phyloP scores from a whole-genome alignment of 768 basidiomycete genomes.

The Russula sp. region DNA sequence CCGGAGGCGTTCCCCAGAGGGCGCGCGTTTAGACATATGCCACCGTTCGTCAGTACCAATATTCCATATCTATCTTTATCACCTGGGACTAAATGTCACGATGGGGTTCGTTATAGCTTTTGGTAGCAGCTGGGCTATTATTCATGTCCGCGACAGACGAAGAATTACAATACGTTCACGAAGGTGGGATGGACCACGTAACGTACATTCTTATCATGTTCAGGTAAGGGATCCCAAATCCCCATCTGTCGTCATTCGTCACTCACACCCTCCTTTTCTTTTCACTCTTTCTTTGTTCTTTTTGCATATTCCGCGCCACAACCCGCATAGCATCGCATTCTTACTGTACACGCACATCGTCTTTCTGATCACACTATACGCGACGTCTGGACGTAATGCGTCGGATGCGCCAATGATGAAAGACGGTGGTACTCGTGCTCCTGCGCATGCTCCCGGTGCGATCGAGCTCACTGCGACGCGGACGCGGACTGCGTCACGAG shows the following conservation, averaged over 20 bases:
- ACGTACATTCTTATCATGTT: conserved; percentile 85
- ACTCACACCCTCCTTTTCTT: conserved; percentile 3
- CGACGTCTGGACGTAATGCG: conserved; percentile 59
- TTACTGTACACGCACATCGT: conserved; percentile 71
- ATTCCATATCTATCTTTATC: too few relatives aligned
- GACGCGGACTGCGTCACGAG: conserved; percentile 41
- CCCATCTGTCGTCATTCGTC: too few relatives aligned
- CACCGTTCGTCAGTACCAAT: conserved; percentile 75
- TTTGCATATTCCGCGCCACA: neutral
- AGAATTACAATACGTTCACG: conserved; percentile 68
- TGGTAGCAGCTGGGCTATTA: conserved; percentile 45
- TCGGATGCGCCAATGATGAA: conserved; percentile 27
- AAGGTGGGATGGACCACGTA: conserved; percentile 82
- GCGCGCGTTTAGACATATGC: conserved; percentile 77
- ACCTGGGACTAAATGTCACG: conserved; percentile 48
- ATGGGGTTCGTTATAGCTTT: conserved; percentile 38
- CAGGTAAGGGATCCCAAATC: conserved; percentile 44
- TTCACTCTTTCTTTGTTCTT: conserved; percentile 17
- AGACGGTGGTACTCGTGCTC: neutral
- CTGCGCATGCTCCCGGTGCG: conserved; percentile 33
- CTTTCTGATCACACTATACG: conserved; percentile 66
- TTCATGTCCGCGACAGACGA: conserved; percentile 97
- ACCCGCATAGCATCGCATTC: conserved; percentile 59
- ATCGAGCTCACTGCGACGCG: conserved; percentile 45
- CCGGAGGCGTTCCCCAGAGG: conserved; percentile 36